These are phyloP conservation scores for Chaetomium sp. DNA, from an alignment of 2,329 filamentous ascomycete genomes.

Conservation along the genomic window DNA sequence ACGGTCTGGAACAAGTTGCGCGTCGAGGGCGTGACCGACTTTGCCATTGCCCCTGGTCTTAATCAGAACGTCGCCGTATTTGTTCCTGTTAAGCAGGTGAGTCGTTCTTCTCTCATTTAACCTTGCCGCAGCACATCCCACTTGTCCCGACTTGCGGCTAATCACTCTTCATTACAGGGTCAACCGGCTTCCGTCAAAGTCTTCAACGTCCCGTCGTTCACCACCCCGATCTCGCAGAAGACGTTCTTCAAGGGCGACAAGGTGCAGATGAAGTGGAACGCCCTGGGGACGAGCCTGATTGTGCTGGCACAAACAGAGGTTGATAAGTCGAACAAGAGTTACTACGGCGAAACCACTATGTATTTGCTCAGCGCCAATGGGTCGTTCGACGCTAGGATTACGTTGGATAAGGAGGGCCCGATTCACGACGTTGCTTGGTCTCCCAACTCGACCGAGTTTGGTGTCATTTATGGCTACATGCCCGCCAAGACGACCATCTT, in stretches of 20 bases:
- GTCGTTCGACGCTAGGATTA: conserved; percentile 84
- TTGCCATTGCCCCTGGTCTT: conserved; percentile 82
- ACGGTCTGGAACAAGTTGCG: conserved; percentile 94
- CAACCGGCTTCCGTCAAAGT: conserved; percentile 92
- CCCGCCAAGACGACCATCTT: conserved; percentile 99
- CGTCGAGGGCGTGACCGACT: conserved; percentile 83
- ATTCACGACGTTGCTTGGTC: conserved; percentile 98
- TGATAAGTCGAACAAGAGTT: conserved; percentile 97
- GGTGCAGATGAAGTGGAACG: conserved; percentile 98
- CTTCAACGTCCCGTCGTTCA: conserved; percentile 86
- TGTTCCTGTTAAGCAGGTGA: conserved; percentile 87
- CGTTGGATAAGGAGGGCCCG: conserved; percentile 92
- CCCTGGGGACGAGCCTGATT: conserved; percentile 80
- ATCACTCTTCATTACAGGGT: conserved; percentile 48
- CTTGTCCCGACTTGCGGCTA: neutral
- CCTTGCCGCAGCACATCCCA: neutral
- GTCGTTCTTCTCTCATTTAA: conserved; percentile 19
- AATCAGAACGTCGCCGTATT: conserved; percentile 92
- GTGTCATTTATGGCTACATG: conserved; percentile 97
- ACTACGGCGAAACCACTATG: conserved; percentile 96
- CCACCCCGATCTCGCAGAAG: conserved; percentile 82
- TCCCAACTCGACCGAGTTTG: conserved; percentile 94
- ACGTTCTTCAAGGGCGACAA: conserved; percentile 99
- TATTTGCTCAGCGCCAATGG: conserved; percentile 91
- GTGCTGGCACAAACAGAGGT: conserved; percentile 97